phyloP scores from a whole-genome alignment of 2,329 filamentous ascomycete genomes.

The Cryoendolithus antarcticus region DNA sequence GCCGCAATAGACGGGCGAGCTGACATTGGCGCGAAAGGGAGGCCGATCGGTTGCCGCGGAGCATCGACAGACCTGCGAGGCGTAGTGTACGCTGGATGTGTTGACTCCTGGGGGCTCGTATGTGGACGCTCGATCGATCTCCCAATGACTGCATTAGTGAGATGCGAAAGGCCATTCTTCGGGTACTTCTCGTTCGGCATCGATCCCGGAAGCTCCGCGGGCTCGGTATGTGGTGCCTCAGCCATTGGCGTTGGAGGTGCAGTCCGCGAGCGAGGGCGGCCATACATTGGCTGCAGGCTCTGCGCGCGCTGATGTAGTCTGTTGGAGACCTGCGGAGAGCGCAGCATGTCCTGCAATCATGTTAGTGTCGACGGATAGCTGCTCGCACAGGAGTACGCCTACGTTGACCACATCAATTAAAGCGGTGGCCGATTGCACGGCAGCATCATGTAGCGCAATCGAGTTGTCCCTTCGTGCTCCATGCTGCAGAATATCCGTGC shows the following conservation, averaged over 20 bases:
- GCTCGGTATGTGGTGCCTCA: slow-evolving; percentile 14
- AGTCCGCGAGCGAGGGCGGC: slow-evolving; percentile 28
- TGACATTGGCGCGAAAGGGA: no score
- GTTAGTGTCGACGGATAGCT: no score
- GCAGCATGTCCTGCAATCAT: slow-evolving; percentile 23
- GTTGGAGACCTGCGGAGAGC: slow-evolving; percentile 26
- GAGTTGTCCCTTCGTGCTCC: slow-evolving; percentile 10
- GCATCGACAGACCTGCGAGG: no score
- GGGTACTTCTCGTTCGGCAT: slow-evolving; percentile 2
- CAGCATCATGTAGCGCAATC: slow-evolving; percentile 18
- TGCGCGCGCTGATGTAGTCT: slow-evolving; percentile 17
- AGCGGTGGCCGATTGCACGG: slow-evolving; percentile 20
- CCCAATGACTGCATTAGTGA: slow-evolving; percentile 1
- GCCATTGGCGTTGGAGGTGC: slow-evolving; percentile 26
- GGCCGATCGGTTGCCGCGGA: no score
- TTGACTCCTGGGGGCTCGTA: slow-evolving; percentile 13
- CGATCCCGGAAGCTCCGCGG: slow-evolving; percentile 19
- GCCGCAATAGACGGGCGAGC: no score
- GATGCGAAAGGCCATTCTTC: no score
- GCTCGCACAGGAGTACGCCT: no score
- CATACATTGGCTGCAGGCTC: slow-evolving; percentile 24
- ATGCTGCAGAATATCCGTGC: slow-evolving; percentile 1
- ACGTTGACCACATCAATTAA: slow-evolving; percentile 29
- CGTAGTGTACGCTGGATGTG: background rate
- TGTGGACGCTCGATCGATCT: slow-evolving; percentile 9